Percentiles rank a stretch among this genome's conserved stretches.
Conservation (phyloP, 495 filamentous ascomycete species). For the Penicillium goetzii region DNA sequence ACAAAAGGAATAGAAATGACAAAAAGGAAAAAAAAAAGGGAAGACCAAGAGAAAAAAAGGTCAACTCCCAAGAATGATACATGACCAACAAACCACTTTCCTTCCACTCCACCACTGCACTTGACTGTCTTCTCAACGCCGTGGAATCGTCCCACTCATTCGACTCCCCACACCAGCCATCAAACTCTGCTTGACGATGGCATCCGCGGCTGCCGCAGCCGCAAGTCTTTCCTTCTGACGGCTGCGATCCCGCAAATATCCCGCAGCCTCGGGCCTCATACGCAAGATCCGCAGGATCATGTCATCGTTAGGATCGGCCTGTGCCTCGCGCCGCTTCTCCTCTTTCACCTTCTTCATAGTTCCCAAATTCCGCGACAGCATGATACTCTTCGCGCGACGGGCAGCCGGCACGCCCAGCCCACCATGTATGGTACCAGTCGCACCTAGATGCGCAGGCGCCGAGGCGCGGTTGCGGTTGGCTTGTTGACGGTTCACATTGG, state of each 20-base stretch:
- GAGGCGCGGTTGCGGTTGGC: slow-evolving; percentile 68
- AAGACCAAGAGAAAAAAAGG: slow-evolving; percentile 9
- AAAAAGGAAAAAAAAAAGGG: slow-evolving; percentile 19
- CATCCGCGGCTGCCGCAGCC: slow-evolving; percentile 85
- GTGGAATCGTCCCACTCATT: slow-evolving; percentile 60
- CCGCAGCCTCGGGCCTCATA: slow-evolving; percentile 93
- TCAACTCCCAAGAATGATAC: not conserved
- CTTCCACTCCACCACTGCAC: not conserved
- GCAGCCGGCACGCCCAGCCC: slow-evolving; percentile 72
- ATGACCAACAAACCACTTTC: not conserved
- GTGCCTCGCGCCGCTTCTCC: slow-evolving; percentile 91
- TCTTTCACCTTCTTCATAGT: slow-evolving; percentile 96
- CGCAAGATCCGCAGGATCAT: slow-evolving; percentile 96
- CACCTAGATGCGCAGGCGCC: slow-evolving; percentile 65
- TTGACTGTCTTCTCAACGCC: slow-evolving; percentile 31
- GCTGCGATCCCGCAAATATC: slow-evolving; percentile 87
- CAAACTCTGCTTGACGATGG: slow-evolving; percentile 93
- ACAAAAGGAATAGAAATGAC: slow-evolving; percentile 19
- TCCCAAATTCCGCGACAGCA: slow-evolving; percentile 91
- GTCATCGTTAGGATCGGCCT: slow-evolving; percentile 96
- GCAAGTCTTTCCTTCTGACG: slow-evolving; percentile 93
- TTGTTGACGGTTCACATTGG: slow-evolving; percentile 79
- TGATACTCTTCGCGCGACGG: slow-evolving; percentile 86
- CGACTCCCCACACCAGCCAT: slow-evolving; percentile 66
- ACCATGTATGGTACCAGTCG: slow-evolving; percentile 62